Evolutionary conservation across 139 green algal genomes (phyloP), one percentile per base, ranked within the genome.

Genomic region (Tetraselmis chui): DNA sequence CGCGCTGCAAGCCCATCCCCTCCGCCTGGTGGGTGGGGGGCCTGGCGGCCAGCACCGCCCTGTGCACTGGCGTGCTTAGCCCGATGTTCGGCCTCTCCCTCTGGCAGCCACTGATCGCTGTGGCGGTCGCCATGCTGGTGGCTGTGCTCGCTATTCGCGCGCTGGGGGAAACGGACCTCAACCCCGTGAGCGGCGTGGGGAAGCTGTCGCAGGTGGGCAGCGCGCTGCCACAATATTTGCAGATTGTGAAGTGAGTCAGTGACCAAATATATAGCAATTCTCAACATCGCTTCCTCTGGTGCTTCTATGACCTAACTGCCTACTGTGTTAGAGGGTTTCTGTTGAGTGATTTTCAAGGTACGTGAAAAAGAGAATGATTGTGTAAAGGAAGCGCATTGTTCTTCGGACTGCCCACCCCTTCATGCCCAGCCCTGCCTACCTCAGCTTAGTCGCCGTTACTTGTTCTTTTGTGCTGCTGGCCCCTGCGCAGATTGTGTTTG

Each of bases 121-220:
- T 92, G 27, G 59, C 26, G 2, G 29, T 83, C 26, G 89, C 87
- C 30, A 32, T 89, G 82, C 80, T 91, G 75, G 89, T 93, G 31
- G 84, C 89, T 25, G 77, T 93, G 28, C 81, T 93, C 45, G 89
- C 89, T 1, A 88, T 93, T n/a, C 83, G 89, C 27, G 89, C 89
- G 2, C 59, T 93, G 26, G 89, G 89, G 26, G 82, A 93, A 76
- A 93, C 89, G 11, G 89, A 93, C 78, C 83, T 93, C 24, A 93
- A 93, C 80, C 89, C 89, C 25, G 89, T 91, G 27, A 85, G 59
- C 2, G 89, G 88, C 1, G 85, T 93, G 25, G 88, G 86, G 76
- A 93, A 93, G 85, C 86, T 93, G 0, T 86, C 84, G 25, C 89
- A 92, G 84, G 89, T 92, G 58, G 0, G 81, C 27, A 31, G 23